phyloP scores from a whole-genome alignment of 1,139 yeast genomes.

The Hansenula lynferdii region DNA sequence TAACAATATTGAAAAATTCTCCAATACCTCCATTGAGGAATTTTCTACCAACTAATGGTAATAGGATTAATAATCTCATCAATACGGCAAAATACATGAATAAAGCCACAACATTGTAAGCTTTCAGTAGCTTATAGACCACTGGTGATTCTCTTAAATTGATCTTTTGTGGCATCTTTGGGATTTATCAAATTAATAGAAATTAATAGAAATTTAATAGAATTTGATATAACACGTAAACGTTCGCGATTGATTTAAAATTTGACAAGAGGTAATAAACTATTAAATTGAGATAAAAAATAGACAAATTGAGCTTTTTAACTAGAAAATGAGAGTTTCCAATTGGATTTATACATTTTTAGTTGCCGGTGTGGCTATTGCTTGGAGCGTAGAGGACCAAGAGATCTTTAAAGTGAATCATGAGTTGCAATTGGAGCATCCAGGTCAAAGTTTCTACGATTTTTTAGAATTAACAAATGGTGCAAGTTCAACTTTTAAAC shows the following conservation, averaged over 20 bases:
- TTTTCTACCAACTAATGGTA: conserved; percentile 57
- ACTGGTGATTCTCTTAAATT: conserved; percentile 11
- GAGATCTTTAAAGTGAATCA: conserved; percentile 78
- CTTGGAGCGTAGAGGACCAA: conserved; percentile 59
- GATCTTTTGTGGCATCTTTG: conserved; percentile 15
- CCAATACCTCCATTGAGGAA: conserved; percentile 70
- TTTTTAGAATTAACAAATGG: conserved; percentile 53
- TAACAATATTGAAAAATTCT: conserved; percentile 43
- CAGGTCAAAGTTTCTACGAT: conserved; percentile 63
- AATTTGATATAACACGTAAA: background rate
- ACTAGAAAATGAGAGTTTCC: too few species aligned
- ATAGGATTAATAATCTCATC: conserved; percentile 41
- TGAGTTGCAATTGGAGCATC: conserved; percentile 60
- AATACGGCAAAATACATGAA: conserved; percentile 14
- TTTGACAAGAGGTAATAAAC: too few species aligned
- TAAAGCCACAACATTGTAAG: conserved; percentile 4
- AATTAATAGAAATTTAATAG: too few species aligned
- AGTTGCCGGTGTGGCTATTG: conserved; percentile 7
- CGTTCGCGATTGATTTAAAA: too few species aligned
- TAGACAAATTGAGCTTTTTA: too few species aligned
- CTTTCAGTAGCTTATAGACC: conserved; percentile 6
- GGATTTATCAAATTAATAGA: background rate
- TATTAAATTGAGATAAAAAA: too few species aligned
- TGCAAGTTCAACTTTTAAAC: conserved; percentile 50
- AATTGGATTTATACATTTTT: too few species aligned